Conservation (phyloP, 2,329 filamentous ascomycete species). For the Epichloe brachyelytri region DNA sequence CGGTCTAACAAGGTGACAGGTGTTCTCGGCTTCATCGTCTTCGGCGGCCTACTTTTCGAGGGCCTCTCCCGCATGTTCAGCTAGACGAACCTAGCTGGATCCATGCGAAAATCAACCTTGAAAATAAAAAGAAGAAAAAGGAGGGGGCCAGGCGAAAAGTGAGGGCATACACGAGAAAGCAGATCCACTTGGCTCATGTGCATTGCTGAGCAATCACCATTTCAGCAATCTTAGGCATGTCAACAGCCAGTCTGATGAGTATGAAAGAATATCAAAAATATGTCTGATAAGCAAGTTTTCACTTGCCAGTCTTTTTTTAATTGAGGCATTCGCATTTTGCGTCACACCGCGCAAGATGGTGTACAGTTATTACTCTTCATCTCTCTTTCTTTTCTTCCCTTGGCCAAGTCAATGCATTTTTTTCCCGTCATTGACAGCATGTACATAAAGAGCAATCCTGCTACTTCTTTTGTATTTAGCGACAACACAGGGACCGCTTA, state of each 20-base stretch:
- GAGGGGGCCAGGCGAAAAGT: background rate
- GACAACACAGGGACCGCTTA: background rate
- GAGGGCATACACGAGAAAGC: no score
- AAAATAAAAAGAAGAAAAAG: background rate
- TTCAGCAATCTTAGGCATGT: no score
- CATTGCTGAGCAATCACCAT: no score
- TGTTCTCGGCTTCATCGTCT: slow-evolving; percentile 46
- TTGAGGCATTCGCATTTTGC: no score
- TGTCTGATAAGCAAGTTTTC: no score
- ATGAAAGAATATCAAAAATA: no score
- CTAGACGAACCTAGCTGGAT: slow-evolving; percentile 8
- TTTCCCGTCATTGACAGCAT: background rate
- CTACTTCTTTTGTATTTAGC: background rate
- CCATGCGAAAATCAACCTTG: background rate
- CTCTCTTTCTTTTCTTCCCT: background rate
- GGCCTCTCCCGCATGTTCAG: slow-evolving; percentile 40
- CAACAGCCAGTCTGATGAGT: no score
- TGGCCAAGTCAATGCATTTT: background rate
- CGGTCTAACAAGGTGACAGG: slow-evolving; percentile 19
- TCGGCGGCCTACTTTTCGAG: slow-evolving; percentile 48
- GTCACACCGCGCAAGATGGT: no score
- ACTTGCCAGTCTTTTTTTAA: no score
- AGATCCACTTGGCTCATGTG: no score
- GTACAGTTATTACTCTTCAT: background rate
- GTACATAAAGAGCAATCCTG: background rate